Evolutionary conservation across 2,329 filamentous ascomycete genomes (phyloP).

Genomic region (Didymella glomerata): DNA sequence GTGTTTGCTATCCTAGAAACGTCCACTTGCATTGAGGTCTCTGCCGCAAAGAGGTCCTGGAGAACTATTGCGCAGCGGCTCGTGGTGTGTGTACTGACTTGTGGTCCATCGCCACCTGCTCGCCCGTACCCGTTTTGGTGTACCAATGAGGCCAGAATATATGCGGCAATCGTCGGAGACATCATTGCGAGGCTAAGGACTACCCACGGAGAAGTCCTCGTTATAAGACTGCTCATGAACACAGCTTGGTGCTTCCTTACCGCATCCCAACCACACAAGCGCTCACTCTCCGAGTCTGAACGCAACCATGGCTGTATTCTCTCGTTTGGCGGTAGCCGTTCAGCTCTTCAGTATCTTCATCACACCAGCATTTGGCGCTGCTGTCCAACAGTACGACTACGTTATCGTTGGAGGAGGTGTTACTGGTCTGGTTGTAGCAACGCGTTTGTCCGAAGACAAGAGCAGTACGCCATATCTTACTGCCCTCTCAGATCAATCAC

Average conservation of each 20-base stretch:
- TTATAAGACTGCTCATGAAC: constrained; percentile 5
- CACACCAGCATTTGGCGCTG: constrained; percentile 25
- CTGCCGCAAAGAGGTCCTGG: not conserved
- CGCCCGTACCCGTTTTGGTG: constrained; percentile 12
- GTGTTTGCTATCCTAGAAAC: not conserved
- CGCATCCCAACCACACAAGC: not conserved
- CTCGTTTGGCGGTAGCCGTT: constrained; percentile 35
- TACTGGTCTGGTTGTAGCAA: constrained; percentile 40
- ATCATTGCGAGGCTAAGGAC: not conserved
- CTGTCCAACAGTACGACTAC: constrained; percentile 37
- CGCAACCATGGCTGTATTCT: constrained; percentile 23
- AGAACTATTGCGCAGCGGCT: not conserved
- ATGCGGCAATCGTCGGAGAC: constrained; percentile 3
- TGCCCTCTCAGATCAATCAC: too few relatives aligned
- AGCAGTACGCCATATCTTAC: constrained; percentile 24
- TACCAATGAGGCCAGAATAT: constrained; percentile 7
- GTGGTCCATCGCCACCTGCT: not conserved
- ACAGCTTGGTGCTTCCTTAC: not conserved
- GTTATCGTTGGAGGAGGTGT: constrained; percentile 44
- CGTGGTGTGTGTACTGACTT: constrained; percentile 7
- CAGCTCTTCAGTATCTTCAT: constrained; percentile 34
- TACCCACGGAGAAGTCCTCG: not conserved
- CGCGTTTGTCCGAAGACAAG: constrained; percentile 37
- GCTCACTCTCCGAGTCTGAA: not conserved
- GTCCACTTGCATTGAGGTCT: not conserved